Base-by-base conservation (phyloP, 495 filamentous ascomycete genomes). In the Mytilinidion resinicola region DNA sequence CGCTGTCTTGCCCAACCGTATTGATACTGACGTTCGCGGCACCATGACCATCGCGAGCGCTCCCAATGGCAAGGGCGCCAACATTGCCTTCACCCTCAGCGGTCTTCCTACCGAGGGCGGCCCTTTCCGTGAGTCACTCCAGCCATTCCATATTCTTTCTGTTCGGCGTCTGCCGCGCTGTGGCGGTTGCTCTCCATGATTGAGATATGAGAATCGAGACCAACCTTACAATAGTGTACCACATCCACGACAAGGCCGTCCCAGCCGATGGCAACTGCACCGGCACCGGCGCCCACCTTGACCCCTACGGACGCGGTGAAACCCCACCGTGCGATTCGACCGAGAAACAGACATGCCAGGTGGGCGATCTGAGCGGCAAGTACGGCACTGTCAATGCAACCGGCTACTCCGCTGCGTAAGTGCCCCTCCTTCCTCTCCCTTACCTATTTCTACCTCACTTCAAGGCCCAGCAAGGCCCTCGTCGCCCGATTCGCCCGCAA, bases 351-450 rank as follows among this genome's bases (percentile, higher is more conserved):
- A 86, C 83, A 0, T 96, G 91, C 76, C 83, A 95, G 70, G 82
- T 88, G 25, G 91, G 91, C 59, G 91, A 96, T 72, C 73, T 95
- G 51, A 78, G 81, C 61, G 91, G 91, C 65, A 96, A 95, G 77
- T 80, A 90, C 65, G 88, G 86, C 53, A 77, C 76, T 43, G 83
- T 91, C 67, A 77, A 71, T 37, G 72, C 60, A 21, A 76, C 76
- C 33, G 44, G 59, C 21, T 74, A 67, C 59, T 43, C 67, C 12
- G 64, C 70, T 8, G 53, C 17, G 72, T 74, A 70, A 60, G 62
- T 55, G 12, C 25, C 25, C 38, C 50, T 53, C 35, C 19, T 55
- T 43, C 52, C 21, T 33, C 21, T 17, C 9, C 47, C 14, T 50
- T 14, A 14, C 14, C 47, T 21, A 19, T 17, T 15, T 50, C 14